Percentiles rank a stretch among this genome's conserved stretches.
Conservation (phyloP, 2,329 filamentous ascomycete genomes). For the Xylaria sp. region DNA sequence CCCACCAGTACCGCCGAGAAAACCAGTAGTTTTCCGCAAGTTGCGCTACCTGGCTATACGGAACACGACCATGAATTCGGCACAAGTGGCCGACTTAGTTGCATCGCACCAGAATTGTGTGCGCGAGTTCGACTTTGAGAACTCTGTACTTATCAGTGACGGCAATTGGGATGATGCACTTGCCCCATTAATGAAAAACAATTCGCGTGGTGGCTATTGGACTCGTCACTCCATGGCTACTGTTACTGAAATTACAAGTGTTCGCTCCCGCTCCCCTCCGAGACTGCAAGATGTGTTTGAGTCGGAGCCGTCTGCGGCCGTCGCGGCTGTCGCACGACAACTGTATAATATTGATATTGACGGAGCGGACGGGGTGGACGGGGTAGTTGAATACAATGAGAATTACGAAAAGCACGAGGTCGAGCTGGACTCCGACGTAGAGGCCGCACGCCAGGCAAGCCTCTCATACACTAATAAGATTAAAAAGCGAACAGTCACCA, state of each 20-base stretch:
- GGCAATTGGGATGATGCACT: constrained; percentile 87
- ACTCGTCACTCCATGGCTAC: constrained; percentile 54
- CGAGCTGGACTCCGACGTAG: constrained; percentile 51
- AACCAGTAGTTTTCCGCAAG: constrained; percentile 72
- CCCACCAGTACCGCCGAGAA: constrained; percentile 62
- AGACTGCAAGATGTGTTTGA: constrained; percentile 41
- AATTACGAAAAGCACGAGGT: constrained; percentile 46
- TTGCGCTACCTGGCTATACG: constrained; percentile 76
- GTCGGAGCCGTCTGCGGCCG: constrained; percentile 64
- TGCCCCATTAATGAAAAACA: constrained; percentile 70
- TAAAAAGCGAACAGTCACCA: constrained; percentile 53
- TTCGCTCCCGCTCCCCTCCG: constrained; percentile 40
- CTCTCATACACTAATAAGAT: constrained; percentile 49
- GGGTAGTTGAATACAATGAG: constrained; percentile 53
- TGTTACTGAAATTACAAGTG: constrained; percentile 47
- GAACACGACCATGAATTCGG: constrained; percentile 77
- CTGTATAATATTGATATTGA: constrained; percentile 55
- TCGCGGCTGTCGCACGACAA: constrained; percentile 63
- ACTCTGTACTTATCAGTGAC: constrained; percentile 72
- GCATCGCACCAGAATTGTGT: constrained; percentile 73
- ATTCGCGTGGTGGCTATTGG: constrained; percentile 57
- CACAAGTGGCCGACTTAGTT: constrained; percentile 77
- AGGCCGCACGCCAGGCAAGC: constrained; percentile 50
- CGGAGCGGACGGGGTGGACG: constrained; percentile 53
- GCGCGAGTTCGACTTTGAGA: constrained; percentile 82